phyloP scores from a whole-genome alignment of 768 basidiomycete genomes.

The Suillus decipiens region DNA sequence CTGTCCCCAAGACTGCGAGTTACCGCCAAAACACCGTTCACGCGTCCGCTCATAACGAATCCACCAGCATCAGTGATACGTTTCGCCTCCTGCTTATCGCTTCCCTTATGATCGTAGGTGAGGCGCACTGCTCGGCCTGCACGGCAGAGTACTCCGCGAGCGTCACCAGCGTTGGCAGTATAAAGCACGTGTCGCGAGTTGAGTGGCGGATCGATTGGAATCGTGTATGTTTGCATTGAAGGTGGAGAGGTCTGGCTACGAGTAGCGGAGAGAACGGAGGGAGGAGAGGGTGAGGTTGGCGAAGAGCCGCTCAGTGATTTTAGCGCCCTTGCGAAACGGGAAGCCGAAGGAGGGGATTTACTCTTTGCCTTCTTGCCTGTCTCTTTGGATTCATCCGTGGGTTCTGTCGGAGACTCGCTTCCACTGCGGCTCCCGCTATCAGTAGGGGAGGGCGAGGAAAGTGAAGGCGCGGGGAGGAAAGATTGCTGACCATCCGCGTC shows the following conservation, averaged over 20 bases:
- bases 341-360: conserved; percentile 41
- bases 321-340: conserved; percentile 56
- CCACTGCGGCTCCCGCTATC: conserved; percentile 33
- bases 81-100: conserved; percentile 96
- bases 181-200: conserved; percentile 79
- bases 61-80: conserved; percentile 97
- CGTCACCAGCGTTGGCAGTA: conserved; percentile 96
- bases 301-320: conserved; percentile 42
- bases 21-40: conserved; percentile 96
- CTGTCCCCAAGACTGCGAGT: conserved; percentile 95
- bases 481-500: conserved; percentile 73
- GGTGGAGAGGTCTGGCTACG: conserved; percentile 23
- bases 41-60: conserved; percentile 97
- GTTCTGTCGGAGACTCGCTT: conserved; percentile 40
- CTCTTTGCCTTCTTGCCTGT: conserved; percentile 47
- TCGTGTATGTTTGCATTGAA: conserved; percentile 38
- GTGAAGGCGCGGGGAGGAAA: conserved; percentile 47
- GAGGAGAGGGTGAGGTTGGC: conserved; percentile 15
- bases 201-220: conserved; percentile 45
- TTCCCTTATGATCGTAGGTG: conserved; percentile 98
- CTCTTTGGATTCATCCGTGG: conserved; percentile 34
- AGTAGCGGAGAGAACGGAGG: conserved; percentile 1
- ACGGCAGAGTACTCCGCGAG: conserved; percentile 90
- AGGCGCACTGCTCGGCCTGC: conserved; percentile 87
- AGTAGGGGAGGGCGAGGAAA: conserved; percentile 35